Base-by-base conservation (phyloP, 2,329 filamentous ascomycete species). In the Daldinia sp. region DNA sequence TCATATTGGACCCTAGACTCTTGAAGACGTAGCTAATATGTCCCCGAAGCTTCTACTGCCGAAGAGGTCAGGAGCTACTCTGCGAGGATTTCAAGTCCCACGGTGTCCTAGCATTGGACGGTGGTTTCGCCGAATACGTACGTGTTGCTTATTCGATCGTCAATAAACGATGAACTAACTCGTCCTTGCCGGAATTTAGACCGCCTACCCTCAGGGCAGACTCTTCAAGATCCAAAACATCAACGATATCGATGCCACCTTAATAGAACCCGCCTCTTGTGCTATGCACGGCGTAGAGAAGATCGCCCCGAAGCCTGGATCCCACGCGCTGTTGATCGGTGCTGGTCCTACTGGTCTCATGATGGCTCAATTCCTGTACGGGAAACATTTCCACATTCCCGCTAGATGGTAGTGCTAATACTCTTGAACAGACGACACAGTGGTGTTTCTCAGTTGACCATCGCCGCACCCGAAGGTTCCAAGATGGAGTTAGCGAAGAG, bases 261-360 rank as follows among this genome's bases (percentile, higher is more conserved):
- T 91, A 10, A 82, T 91, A 48, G 89, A 91, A 76, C 87, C 89
- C 10, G 88, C 88, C 4, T 90, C 88, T 3, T 91, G 89, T 69
- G 88, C 89, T n/a, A 85, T 86, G 65, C 89, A 91, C 73, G 88
- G 88, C 11, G 78, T 90, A 21, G 88, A 90, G 74, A 87, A 88
- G 78, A 91, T 91, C 70, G 80, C 82, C 3, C 87, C 88, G 10
- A 86, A 86, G 71, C 82, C 90, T 63, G 86, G 88, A 27, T 89
- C 86, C 23, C 83, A 85, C 48, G 85, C 90, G 43, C 81, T 90
- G 52, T 83, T 90, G 78, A 88, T 90, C 70, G 87, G 87, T 60
- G 86, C 86, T 64, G 88, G 88, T 4, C 87, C 88, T 8, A 90
- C 88, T 29, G 88, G 89, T 62, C 81, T 91, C 30, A 80, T 81